phyloP scores from a whole-genome alignment of 164 flowering plant species.

The Vitis rupestris region DNA sequence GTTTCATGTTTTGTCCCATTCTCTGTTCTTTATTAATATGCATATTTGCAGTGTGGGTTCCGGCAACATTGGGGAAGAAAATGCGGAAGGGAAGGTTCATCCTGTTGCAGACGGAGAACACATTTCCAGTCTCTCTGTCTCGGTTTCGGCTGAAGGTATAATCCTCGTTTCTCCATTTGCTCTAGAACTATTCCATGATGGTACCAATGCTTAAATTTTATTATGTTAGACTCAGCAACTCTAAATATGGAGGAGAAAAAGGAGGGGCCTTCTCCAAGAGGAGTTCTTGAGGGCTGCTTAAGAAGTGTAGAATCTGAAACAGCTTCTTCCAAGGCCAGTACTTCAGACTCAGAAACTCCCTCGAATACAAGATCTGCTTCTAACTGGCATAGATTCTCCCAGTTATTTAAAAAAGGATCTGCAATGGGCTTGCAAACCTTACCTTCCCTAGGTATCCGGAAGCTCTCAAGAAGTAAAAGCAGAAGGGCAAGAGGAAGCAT shows the following conservation, averaged over 20 bases:
- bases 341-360: slow-evolving; percentile 42
- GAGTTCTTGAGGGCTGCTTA: slow-evolving; percentile 21
- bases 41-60: slow-evolving; percentile 10
- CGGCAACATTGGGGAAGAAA: slow-evolving; percentile 3
- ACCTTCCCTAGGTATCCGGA: slow-evolving; percentile 27
- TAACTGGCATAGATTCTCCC: slow-evolving; percentile 59
- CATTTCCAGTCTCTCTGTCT: neutral
- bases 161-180: neutral
- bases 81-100: neutral
- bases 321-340: slow-evolving; percentile 41
- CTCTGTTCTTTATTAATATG: neutral
- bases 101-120: neutral
- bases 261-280: slow-evolving; percentile 20
- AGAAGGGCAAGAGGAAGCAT: slow-evolving; percentile 19
- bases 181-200: neutral
- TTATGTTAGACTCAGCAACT: slow-evolving; percentile 12
- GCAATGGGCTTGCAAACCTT: slow-evolving; percentile 35
- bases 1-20: neutral
- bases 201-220: neutral
- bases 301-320: slow-evolving; percentile 27
- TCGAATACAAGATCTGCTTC: slow-evolving; percentile 7
- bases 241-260: slow-evolving; percentile 10
- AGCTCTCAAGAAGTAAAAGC: slow-evolving; percentile 37
- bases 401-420: slow-evolving; percentile 43
- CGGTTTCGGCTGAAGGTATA: slow-evolving; percentile 12